phyloP scores from a whole-genome alignment of 2,329 filamentous ascomycete species.

The Alternaria ventricosa region DNA sequence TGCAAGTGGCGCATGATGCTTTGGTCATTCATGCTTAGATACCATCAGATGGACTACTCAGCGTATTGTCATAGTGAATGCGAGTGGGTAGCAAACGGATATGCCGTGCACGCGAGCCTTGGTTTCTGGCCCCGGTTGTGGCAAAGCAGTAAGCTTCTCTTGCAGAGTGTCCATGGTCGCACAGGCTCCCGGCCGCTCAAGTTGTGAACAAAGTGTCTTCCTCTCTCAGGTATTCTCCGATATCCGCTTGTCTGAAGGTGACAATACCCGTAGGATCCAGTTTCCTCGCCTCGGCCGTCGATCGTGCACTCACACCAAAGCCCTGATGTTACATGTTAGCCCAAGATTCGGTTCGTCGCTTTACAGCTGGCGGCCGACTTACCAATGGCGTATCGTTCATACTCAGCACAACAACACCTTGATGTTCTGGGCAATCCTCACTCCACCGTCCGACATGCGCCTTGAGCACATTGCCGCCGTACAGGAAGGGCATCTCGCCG shows the following conservation, averaged over 20 bases:
- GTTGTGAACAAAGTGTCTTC: constrained; percentile 70
- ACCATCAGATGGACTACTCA: neutral
- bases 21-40: neutral
- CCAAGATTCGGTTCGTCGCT: neutral
- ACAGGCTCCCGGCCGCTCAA: constrained; percentile 19
- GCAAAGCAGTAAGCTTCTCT: neutral
- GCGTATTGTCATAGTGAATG: neutral
- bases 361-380: constrained; percentile 26
- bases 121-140: neutral
- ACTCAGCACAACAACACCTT: constrained; percentile 85
- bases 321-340: constrained; percentile 63
- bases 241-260: constrained; percentile 90
- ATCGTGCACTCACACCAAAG: constrained; percentile 90
- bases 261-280: constrained; percentile 90
- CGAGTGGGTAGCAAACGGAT: constrained; percentile 3
- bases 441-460: constrained; percentile 83
- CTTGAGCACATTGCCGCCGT: constrained; percentile 88
- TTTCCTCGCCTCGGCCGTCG: constrained; percentile 80
- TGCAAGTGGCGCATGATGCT: neutral
- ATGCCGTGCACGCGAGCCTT: neutral
- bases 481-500: constrained; percentile 96
- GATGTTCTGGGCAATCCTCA: constrained; percentile 92
- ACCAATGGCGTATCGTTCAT: constrained; percentile 87
- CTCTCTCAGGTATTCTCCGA: constrained; percentile 92
- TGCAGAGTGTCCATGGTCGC: neutral